A percentile compares a stretch with the other conserved stretches of the same genome.
These are phyloP conservation scores for Tetracentron sinense DNA, from an alignment of 164 flowering plant genomes.

Conservation along the genomic window DNA sequence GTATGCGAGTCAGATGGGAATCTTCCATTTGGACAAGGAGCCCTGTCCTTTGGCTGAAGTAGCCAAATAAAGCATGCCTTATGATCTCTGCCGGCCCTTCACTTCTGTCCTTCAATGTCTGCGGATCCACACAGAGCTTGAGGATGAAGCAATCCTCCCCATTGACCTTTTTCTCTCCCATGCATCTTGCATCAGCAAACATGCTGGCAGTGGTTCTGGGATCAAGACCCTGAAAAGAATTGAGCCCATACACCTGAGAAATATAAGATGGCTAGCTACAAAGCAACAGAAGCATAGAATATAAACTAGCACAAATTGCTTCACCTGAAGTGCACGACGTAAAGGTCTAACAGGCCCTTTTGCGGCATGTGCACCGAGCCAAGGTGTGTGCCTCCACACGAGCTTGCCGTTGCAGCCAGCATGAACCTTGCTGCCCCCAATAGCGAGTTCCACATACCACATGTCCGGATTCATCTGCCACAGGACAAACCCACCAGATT, in stretches of 20 bases:
- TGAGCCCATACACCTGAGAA: not conserved
- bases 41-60: slow-evolving; percentile 73
- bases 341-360: slow-evolving; percentile 67
- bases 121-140: slow-evolving; percentile 62
- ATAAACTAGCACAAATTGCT: not conserved
- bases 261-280: not conserved
- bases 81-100: slow-evolving; percentile 76
- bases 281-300: not conserved
- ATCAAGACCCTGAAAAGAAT: slow-evolving; percentile 59
- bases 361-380: slow-evolving; percentile 67
- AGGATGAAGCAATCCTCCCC: slow-evolving; percentile 78
- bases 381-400: slow-evolving; percentile 74
- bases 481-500: slow-evolving; percentile 65
- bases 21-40: slow-evolving; percentile 70
- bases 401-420: slow-evolving; percentile 73
- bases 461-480: slow-evolving; percentile 74
- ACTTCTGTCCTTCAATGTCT: slow-evolving; percentile 59
- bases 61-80: slow-evolving; percentile 64
- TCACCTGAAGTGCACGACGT: slow-evolving; percentile 72
- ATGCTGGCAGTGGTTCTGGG: slow-evolving; percentile 67
- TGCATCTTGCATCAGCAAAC: slow-evolving; percentile 60
- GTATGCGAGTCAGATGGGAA: slow-evolving; percentile 72
- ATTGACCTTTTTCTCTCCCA: slow-evolving; percentile 60
- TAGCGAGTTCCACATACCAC: slow-evolving; percentile 76
- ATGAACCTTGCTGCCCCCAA: slow-evolving; percentile 63